phyloP scores from a whole-genome alignment of 768 basidiomycete species.

The Lactifluus piperatus region DNA sequence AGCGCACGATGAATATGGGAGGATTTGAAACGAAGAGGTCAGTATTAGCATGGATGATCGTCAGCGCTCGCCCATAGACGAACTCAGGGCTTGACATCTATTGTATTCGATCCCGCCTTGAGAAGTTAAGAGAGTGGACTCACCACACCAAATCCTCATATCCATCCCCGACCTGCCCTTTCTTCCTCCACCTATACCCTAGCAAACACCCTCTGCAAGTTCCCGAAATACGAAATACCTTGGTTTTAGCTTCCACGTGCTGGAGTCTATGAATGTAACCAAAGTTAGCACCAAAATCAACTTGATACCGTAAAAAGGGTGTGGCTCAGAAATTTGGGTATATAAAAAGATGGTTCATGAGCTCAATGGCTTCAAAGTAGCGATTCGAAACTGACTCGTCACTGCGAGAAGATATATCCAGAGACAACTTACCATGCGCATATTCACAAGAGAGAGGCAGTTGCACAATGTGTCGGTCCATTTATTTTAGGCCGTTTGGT shows the following conservation, averaged over 20 bases:
- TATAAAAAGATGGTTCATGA: conserved; percentile 56
- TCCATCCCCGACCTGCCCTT: neutral
- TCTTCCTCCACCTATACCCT: neutral
- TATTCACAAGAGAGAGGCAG: neutral
- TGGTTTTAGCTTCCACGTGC: neutral
- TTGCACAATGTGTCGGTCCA: neutral
- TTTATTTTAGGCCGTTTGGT: neutral
- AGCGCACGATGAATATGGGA: conserved; percentile 11
- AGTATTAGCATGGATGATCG: conserved; percentile 83
- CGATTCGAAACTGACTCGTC: conserved; percentile 73
- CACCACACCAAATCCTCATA: conserved; percentile 23
- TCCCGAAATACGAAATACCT: neutral
- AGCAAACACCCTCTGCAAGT: neutral
- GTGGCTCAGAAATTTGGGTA: conserved; percentile 89
- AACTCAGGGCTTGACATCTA: conserved; percentile 88
- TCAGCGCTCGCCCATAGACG: conserved; percentile 63
- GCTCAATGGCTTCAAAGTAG: conserved; percentile 73
- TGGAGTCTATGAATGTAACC: neutral
- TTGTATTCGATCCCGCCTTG: conserved; percentile 52
- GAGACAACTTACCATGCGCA: neutral
- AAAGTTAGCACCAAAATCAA: neutral
- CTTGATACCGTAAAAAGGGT: conserved; percentile 7
- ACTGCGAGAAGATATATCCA: conserved; percentile 24
- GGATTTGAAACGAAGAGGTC: conserved; percentile 29
- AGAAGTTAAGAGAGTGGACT: conserved; percentile 25